These are phyloP conservation scores for Hyphodiscus hymeniophilus DNA, from an alignment of 495 filamentous ascomycete genomes.

Conservation along the genomic window DNA sequence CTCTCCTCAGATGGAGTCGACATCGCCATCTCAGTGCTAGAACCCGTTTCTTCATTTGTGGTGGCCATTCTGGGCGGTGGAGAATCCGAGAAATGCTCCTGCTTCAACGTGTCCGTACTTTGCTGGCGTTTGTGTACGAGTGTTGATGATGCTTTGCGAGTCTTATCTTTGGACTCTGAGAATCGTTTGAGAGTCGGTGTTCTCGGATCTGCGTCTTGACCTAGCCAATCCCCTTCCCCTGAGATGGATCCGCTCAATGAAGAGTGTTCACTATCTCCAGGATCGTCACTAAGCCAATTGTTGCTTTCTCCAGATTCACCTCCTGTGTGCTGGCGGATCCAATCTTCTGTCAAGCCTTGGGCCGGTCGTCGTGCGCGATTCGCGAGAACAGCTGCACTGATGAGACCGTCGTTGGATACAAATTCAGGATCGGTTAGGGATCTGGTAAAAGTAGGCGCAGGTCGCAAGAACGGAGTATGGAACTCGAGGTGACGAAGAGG, in stretches of 20 bases:
- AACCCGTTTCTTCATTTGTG: constrained; percentile 37
- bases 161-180: constrained; percentile 7
- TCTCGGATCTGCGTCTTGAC: constrained; percentile 14
- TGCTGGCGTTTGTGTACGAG: constrained; percentile 33
- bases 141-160: neutral
- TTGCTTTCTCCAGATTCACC: constrained; percentile 54
- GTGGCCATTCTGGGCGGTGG: constrained; percentile 16
- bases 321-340: constrained; percentile 67
- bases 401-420: constrained; percentile 27
- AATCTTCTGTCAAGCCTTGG: constrained; percentile 65
- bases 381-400: constrained; percentile 44
- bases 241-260: constrained; percentile 50
- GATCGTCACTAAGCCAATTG: constrained; percentile 71
- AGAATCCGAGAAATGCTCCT: constrained; percentile 47
- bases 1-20: constrained; percentile 26
- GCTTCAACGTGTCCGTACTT: constrained; percentile 58
- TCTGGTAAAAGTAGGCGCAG: constrained; percentile 29
- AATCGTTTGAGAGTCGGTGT: constrained; percentile 23
- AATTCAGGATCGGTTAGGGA: constrained; percentile 28
- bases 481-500: constrained; percentile 36
- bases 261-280: constrained; percentile 54
- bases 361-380: constrained; percentile 44
- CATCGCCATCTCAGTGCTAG: constrained; percentile 23
- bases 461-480: constrained; percentile 44
- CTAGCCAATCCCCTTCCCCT: constrained; percentile 18